Conservation (phyloP, 345 rosid genomes). For the Salix koriyanagi region DNA sequence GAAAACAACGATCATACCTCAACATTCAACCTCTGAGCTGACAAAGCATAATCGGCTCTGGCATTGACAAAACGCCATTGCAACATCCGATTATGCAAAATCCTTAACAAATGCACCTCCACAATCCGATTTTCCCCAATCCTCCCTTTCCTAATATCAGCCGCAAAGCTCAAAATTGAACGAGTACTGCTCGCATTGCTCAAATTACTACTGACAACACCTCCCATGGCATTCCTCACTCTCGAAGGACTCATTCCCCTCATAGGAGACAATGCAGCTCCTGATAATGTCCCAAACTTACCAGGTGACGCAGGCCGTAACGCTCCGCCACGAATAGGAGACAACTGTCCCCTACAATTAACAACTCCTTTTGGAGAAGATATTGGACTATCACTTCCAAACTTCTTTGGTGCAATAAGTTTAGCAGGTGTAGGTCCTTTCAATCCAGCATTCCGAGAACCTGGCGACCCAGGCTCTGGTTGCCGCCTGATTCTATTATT, state of each 20-base stretch:
- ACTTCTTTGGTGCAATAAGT: constrained; percentile 38
- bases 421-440: constrained; percentile 37
- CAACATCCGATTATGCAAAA: constrained; percentile 64
- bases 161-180: constrained; percentile 74
- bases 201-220: constrained; percentile 34
- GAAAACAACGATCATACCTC: constrained; percentile 45
- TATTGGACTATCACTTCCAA: constrained; percentile 45
- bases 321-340: constrained; percentile 48
- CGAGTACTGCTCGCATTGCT: constrained; percentile 35
- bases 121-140: constrained; percentile 55
- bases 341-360: constrained; percentile 47
- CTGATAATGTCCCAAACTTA: constrained; percentile 42
- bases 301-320: constrained; percentile 65
- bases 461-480: constrained; percentile 41
- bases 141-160: constrained; percentile 69
- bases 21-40: constrained; percentile 50
- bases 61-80: constrained; percentile 90
- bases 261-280: constrained; percentile 48
- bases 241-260: constrained; percentile 69
- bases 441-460: constrained; percentile 30
- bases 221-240: constrained; percentile 40
- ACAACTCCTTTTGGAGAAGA: constrained; percentile 52
- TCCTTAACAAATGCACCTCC: constrained; percentile 69
- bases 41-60: constrained; percentile 53
- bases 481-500: constrained; percentile 43